phyloP scores from a whole-genome alignment of 257 asterid genomes.

The Solanum dulcamara region DNA sequence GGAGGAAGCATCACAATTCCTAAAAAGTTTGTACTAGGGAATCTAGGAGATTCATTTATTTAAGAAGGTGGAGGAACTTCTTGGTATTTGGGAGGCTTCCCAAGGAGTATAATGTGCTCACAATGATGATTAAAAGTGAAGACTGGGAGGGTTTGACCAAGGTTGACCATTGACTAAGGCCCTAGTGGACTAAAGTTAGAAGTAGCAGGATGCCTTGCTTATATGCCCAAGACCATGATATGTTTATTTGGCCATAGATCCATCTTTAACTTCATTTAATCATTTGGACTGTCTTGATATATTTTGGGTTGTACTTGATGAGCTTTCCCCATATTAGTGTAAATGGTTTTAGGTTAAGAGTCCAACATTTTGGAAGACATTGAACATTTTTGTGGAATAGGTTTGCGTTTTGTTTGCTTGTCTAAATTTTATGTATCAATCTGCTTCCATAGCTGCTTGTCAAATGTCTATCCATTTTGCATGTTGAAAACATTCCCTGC shows the following conservation, averaged over 20 bases:
- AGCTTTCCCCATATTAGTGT: background rate
- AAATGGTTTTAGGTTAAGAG: background rate
- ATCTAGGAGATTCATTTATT: background rate
- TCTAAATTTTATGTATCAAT: background rate
- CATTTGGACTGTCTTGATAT: background rate
- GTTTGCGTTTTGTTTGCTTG: background rate
- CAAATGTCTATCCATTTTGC: background rate
- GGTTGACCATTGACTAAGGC: background rate
- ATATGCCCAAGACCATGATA: background rate
- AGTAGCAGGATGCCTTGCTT: background rate
- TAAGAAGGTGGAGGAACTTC: background rate
- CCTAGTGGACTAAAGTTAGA: background rate
- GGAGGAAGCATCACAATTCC: background rate
- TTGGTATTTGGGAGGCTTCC: background rate
- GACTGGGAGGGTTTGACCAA: background rate
- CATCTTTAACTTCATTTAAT: background rate
- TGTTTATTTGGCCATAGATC: background rate
- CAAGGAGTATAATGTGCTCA: background rate
- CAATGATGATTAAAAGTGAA: background rate
- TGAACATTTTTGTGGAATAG: background rate
- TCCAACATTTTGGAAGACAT: background rate
- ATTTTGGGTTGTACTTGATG: background rate
- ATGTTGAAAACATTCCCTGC: background rate
- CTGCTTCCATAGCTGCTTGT: background rate
- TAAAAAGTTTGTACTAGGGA: background rate